Evolutionary conservation across 2,329 filamentous ascomycete species (phyloP), one percentile per base, ranked within the genome.

Genomic region (Acrodontium crateriforme): DNA sequence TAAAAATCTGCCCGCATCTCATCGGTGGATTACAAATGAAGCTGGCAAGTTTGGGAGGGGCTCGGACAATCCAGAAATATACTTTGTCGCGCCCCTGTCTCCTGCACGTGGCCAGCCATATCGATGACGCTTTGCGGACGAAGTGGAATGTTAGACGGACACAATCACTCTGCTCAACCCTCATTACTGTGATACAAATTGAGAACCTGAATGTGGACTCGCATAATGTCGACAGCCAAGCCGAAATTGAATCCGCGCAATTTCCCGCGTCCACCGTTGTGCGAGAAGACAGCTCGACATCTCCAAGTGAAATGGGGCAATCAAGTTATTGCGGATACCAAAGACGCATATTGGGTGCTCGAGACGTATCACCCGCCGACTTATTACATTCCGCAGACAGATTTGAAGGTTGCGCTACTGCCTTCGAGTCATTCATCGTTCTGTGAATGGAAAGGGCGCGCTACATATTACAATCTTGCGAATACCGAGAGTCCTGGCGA

Each of bases 321-420:
- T 12, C 52, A 63, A 24, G 52, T 61, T 26, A 63, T 75, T 35
- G 71, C 68, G 8, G 67, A 74, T 23, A 73, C 71, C 5, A 63
- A 55, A 30, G 59, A 68, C 24, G 68, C 63, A 3, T 74, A 64
- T 45, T 74, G 71, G 70, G 69, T 71, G 3, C 53, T 75, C 18
- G 69, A 75, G 47, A 73, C 69, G 11, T 67, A 69, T 38, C 70
- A 74, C 40, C 67, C 71, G 18, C 71, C 71, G 4, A 73, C 70
- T 16, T 75, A 74, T 49, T 75, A 74, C 44, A 54, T 76, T 4
- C 69, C 71, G 1, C 61, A 57, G 1, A 56, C 58, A 2, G 56
- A 61, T 9, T 41, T 74, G 31, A 57, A 57, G 12, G 40, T 68
- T 9, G 54, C 60, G 3, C 47, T 73, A 22, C 55, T 47, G 16